Base-by-base conservation (phyloP, 257 asterid genomes). In the Solanum rostratum region DNA sequence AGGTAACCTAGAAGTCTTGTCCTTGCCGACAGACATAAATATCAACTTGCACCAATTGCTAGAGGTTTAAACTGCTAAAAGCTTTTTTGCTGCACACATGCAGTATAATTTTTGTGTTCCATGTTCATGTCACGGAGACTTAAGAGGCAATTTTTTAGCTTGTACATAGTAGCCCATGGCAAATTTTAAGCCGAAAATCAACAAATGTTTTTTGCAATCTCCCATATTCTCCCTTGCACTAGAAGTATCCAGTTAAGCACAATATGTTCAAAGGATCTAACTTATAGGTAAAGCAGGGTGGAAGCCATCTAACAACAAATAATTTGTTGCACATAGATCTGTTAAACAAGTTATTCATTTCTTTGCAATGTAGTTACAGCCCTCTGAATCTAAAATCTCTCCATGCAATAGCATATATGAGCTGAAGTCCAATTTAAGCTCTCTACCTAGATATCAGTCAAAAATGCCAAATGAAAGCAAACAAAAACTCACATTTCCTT, bases 401-500 rank as follows among this genome's bases (percentile, higher is more conserved):
- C 74, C 14, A 14, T 66, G 49, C 27, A 18, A 14, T 18, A 33
- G 15, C 8, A 37, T 14, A 18, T 0, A 68, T 68, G 49, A 37
- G 22, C 18, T 41, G 15, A 68, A 68, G 46, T 33, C 49, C 79
- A 69, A 69, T 69, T 69, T 50, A 69, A 69, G 79, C 24, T 33
- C 49, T 37, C 19, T 69, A 69, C 52, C 79, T 69, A 19, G 78
- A 68, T 37, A 39, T 37, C 27, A 69, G 79, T 19, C 29, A 18
- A 43, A 10, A 37, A 39, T 19, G 29, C 15, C 14, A 39, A 69
- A 69, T 69, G 19, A 69, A 74, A 46, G 10, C 39, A 50, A 46
- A 24, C 60, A 46, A 46, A 79, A 69, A 59, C 99, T 92, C 92
- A 97, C 99, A 85, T 97, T 97, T 63, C 94, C 99, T 43, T 76